Base-by-base conservation (phyloP, 768 basidiomycete genomes). In the Boletus coccyginus region DNA sequence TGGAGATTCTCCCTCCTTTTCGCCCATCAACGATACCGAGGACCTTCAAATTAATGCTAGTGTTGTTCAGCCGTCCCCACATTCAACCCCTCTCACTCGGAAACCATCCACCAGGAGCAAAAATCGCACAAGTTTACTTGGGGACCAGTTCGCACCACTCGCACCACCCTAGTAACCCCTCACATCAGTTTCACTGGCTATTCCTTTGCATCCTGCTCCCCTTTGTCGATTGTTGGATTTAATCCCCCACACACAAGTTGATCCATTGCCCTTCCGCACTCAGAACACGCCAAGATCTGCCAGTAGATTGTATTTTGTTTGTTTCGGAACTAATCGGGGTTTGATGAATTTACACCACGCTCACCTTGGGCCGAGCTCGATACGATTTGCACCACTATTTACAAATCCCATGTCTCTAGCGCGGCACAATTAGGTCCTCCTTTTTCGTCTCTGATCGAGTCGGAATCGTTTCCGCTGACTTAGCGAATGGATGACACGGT, bases 51-150 rank as follows among this genome's bases (percentile, higher is more conserved):
- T 77, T 24, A 66, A 75, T 55, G 75, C 77, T 36, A 75, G 78
- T 59, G 70, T 77, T 33, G 55, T 57, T 42, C 63, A 46, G 6
- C 39, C 58, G 29, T 27, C 59, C 49, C 57, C 59, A 24, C 62
- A 55, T 24, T 39, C 69, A 14, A 85, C 86, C 11, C 86, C 85
- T 8, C 77, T 90, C 46, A 90, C 89, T 13, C 78, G 84, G 56
- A 84, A 83, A 57, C 85, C 85, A 13, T 88, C 87, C 50, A 73
- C 70, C 46, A 72, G 84, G 57, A 81, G 77, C 57, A 84, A 82
- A 68, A 80, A 79, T 43, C 75, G 82, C 57, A 72, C 73, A 51
- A 84, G 82, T 64, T 60, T 78, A 57, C 76, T 70, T 39, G 69
- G 45, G 33, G 70, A 71, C 38, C 71, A 70, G 35, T 56, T 70